Evolutionary conservation across 2,329 filamentous ascomycete species (phyloP).

Genomic region (Penicillium sp.): DNA sequence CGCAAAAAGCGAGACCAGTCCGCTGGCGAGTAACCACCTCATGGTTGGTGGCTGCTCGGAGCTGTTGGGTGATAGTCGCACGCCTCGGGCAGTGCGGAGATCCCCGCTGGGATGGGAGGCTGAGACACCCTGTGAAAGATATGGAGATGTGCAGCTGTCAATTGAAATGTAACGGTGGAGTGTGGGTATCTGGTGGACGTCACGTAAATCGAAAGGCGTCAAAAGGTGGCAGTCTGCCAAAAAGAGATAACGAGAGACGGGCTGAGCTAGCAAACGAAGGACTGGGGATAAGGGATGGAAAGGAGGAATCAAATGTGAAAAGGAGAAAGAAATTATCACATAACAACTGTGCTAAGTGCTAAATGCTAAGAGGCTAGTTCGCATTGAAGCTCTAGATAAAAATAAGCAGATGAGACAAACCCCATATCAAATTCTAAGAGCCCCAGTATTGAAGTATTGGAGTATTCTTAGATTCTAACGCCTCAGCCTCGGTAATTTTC

Average conservation of each 20-base stretch:
- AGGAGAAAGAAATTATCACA: constrained; percentile 1
- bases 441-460: neutral
- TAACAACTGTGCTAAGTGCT: neutral
- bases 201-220: neutral
- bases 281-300: neutral
- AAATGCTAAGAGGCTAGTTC: constrained; percentile 6
- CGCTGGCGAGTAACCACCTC: constrained; percentile 30
- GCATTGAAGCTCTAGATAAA: constrained; percentile 10
- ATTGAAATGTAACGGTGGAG: neutral
- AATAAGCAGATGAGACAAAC: constrained; percentile 10
- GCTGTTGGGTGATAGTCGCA: neutral
- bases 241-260: constrained; percentile 1
- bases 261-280: neutral
- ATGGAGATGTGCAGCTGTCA: neutral
- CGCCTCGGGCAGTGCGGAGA: neutral
- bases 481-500: constrained; percentile 2
- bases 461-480: constrained; percentile 1
- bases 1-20: constrained; percentile 33
- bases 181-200: neutral
- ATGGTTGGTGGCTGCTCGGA: constrained; percentile 20
- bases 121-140: neutral
- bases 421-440: constrained; percentile 5
- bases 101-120: neutral
- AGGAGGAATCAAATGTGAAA: neutral
- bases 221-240: neutral